phyloP scores from a whole-genome alignment of 148 eudicot species.

The Persicaria tinctoria region DNA sequence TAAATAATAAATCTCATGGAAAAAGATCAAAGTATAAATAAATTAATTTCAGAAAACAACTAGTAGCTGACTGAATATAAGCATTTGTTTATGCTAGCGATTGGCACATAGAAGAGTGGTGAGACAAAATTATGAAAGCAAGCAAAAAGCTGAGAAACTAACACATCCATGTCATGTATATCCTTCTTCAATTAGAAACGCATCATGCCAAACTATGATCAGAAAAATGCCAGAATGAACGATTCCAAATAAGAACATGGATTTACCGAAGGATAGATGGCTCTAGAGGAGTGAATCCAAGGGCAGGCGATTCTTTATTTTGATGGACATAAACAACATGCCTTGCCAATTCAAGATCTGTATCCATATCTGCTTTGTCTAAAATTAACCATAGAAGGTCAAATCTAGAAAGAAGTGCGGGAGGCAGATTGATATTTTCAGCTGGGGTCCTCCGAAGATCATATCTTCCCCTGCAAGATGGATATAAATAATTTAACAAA shows the following conservation, averaged over 20 bases:
- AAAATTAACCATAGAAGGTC: conserved; percentile 96
- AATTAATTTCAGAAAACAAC: background rate
- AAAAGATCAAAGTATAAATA: background rate
- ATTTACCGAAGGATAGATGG: conserved; percentile 82
- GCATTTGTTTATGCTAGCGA: too few relatives aligned
- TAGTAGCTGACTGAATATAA: background rate
- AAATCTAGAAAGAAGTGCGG: conserved; percentile 97
- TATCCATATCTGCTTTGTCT: conserved; percentile 98
- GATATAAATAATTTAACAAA: background rate
- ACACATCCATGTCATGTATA: background rate
- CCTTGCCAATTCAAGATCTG: conserved; percentile 96
- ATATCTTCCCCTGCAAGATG: conserved; percentile 87
- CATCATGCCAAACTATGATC: background rate
- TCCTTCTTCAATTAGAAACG: background rate
- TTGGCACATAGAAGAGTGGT: too few relatives aligned
- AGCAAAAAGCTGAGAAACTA: background rate
- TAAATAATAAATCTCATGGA: background rate
- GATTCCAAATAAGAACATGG: background rate
- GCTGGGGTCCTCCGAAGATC: conserved; percentile 98
- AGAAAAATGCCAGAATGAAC: background rate
- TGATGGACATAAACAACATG: conserved; percentile 98
- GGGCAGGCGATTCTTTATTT: conserved; percentile 87
- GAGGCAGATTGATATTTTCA: conserved; percentile 98
- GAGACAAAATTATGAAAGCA: background rate
- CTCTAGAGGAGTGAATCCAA: conserved; percentile 91